Conservation (phyloP, 2,329 filamentous ascomycete species). For the Bimuria novae-zelandiae region DNA sequence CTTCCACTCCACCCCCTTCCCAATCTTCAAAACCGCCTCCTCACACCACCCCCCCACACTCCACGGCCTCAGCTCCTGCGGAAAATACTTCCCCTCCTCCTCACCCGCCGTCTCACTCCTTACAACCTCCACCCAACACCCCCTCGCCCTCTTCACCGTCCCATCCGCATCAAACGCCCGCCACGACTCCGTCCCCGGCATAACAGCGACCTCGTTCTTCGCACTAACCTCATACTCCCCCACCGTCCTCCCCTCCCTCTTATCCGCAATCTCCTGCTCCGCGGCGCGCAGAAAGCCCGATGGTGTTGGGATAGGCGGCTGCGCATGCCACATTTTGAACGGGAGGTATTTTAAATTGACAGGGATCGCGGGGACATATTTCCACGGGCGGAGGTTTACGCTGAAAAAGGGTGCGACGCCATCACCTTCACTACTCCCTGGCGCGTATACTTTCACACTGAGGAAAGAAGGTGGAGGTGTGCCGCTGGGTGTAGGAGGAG, state of each 20-base stretch:
- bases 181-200: constrained; percentile 34
- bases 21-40: constrained; percentile 29
- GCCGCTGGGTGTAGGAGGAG: constrained; percentile 22
- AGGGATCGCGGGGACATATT: constrained; percentile 31
- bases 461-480: constrained; percentile 23
- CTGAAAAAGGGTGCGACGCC: constrained; percentile 34
- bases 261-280: constrained; percentile 9
- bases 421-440: constrained; percentile 37
- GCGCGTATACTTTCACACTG: too few relatives aligned
- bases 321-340: constrained; percentile 23
- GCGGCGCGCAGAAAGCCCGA: constrained; percentile 16
- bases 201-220: constrained; percentile 23
- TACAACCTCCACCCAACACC: constrained; percentile 31
- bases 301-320: constrained; percentile 30
- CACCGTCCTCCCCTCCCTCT: constrained; percentile 13
- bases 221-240: constrained; percentile 29
- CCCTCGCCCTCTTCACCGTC: constrained; percentile 26
- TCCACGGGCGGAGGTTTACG: constrained; percentile 33
- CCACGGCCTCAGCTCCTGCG: constrained; percentile 26
- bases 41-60: constrained; percentile 37
- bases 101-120: constrained; percentile 5
- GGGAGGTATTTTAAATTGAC: constrained; percentile 31
- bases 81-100: constrained; percentile 26
- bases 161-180: constrained; percentile 24
- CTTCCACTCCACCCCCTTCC: constrained; percentile 32